These are phyloP conservation scores for Verticillium longisporum DNA, from an alignment of 2,329 filamentous ascomycete genomes.

Conservation along the genomic window DNA sequence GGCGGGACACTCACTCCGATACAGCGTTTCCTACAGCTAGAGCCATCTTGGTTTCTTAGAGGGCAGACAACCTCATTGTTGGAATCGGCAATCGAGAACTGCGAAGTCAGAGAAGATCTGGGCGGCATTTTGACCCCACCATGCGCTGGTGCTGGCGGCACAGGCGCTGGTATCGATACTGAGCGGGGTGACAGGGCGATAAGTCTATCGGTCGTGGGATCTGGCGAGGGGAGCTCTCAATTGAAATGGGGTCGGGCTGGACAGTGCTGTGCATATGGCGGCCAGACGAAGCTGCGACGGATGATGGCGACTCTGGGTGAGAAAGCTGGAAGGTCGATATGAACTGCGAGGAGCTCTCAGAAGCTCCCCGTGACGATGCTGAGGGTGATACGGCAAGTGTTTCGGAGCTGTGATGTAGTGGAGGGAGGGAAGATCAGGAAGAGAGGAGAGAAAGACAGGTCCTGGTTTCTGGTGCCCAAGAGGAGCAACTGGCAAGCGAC, in stretches of 20 bases:
- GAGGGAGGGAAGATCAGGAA: constrained; percentile 7
- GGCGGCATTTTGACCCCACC: constrained; percentile 70
- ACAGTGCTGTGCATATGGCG: constrained; percentile 8
- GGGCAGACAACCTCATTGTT: constrained; percentile 97
- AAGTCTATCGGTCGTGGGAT: constrained; percentile 8
- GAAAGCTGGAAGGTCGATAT: constrained; percentile 5
- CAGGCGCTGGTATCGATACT: constrained; percentile 24
- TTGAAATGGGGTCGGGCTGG: constrained; percentile 19
- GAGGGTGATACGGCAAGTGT: constrained; percentile 20
- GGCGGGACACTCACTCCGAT: constrained; percentile 72
- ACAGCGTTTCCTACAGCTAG: constrained; percentile 94
- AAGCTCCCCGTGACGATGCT: constrained; percentile 2
- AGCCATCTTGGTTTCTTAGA: constrained; percentile 91
- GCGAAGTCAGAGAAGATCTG: constrained; percentile 77
- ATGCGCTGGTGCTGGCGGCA: constrained; percentile 27
- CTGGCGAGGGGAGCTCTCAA: constrained; percentile 18
- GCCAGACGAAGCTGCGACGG: constrained; percentile 4
- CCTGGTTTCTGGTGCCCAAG: neutral
- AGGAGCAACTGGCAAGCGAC: neutral
- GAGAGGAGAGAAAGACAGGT: neutral
- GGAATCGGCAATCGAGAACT: constrained; percentile 85
- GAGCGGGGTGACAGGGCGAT: constrained; percentile 18
- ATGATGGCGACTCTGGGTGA: neutral
- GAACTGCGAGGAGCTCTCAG: constrained; percentile 7
- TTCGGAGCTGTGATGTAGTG: constrained; percentile 13